phyloP scores from a whole-genome alignment of 352 stramenopile genomes.

The Plasmopara viticola region DNA sequence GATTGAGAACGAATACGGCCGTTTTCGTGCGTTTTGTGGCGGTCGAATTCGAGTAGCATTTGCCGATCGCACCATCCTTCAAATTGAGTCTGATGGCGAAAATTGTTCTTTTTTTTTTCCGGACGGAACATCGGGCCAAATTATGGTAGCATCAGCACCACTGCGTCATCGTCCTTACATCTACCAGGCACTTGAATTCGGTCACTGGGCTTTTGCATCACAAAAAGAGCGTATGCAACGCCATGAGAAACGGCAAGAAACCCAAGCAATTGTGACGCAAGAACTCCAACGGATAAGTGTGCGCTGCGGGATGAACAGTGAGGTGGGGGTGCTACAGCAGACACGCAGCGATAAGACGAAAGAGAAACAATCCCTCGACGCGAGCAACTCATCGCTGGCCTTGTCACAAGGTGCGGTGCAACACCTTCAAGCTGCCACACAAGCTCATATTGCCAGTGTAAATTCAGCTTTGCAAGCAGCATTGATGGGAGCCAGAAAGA shows the following conservation, averaged over 20 bases:
- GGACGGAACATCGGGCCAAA: constrained; percentile 30
- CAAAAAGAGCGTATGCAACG: constrained; percentile 43
- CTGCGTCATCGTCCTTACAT: constrained; percentile 43
- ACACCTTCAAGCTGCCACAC: constrained; percentile 43
- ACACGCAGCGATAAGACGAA: constrained; percentile 8
- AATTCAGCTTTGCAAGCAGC: constrained; percentile 24
- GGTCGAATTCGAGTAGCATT: constrained; percentile 63
- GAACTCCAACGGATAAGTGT: constrained; percentile 46
- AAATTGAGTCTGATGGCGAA: constrained; percentile 30
- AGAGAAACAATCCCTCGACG: neutral
- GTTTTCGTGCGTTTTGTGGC: constrained; percentile 61
- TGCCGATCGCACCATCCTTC: constrained; percentile 64
- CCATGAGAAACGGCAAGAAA: constrained; percentile 27
- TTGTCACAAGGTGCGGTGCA: constrained; percentile 26
- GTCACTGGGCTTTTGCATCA: constrained; percentile 55
- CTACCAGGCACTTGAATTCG: constrained; percentile 47
- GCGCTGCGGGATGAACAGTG: constrained; percentile 32
- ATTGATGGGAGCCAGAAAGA: constrained; percentile 10
- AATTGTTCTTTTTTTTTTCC: constrained; percentile 49
- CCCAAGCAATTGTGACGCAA: constrained; percentile 21
- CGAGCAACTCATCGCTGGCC: constrained; percentile 1
- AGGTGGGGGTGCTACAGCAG: neutral
- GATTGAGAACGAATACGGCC: constrained; percentile 40
- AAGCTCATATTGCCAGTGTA: constrained; percentile 47
- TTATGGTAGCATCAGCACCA: constrained; percentile 37